phyloP scores from a whole-genome alignment of 495 filamentous ascomycete species.

The Penicillium taxi region DNA sequence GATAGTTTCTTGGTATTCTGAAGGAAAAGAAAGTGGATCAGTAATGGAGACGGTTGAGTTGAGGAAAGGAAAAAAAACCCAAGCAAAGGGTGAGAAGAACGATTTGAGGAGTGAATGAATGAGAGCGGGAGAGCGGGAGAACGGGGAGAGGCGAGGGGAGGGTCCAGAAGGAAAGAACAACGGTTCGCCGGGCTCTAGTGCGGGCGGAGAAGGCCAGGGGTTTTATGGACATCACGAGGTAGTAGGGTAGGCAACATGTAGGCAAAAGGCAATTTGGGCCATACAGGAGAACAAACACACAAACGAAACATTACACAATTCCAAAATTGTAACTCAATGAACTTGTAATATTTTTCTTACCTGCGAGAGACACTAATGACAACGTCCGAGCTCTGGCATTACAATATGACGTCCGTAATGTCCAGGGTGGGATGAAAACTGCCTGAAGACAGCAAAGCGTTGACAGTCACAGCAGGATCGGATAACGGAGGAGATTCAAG shows the following conservation, averaged over 20 bases:
- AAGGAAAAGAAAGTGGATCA: constrained; percentile 24
- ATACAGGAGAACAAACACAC: not conserved
- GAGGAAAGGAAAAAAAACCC: constrained; percentile 1
- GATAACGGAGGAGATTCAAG: constrained; percentile 3
- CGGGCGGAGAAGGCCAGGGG: not conserved
- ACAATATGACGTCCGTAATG: constrained; percentile 24
- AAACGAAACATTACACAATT: constrained; percentile 5
- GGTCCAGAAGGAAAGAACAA: constrained; percentile 3
- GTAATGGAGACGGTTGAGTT: constrained; percentile 11
- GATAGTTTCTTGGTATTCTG: constrained; percentile 22
- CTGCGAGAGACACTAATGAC: constrained; percentile 21
- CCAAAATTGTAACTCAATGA: constrained; percentile 2
- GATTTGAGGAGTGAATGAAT: no score
- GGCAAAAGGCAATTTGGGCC: constrained; percentile 1
- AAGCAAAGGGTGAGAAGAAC: no score
- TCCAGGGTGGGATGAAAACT: constrained; percentile 20
- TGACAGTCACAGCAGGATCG: constrained; percentile 6
- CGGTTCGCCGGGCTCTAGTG: not conserved
- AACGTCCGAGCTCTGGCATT: constrained; percentile 18
- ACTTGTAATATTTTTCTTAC: constrained; percentile 15
- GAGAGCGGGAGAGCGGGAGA: constrained; percentile 5
- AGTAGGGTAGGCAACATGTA: constrained; percentile 1
- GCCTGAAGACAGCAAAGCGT: constrained; percentile 13
- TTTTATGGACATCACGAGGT: not conserved
- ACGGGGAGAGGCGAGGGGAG: constrained; percentile 10